Evolutionary conservation across 2,329 filamentous ascomycete genomes (phyloP).

Genomic region (Diaporthe ilicicola): DNA sequence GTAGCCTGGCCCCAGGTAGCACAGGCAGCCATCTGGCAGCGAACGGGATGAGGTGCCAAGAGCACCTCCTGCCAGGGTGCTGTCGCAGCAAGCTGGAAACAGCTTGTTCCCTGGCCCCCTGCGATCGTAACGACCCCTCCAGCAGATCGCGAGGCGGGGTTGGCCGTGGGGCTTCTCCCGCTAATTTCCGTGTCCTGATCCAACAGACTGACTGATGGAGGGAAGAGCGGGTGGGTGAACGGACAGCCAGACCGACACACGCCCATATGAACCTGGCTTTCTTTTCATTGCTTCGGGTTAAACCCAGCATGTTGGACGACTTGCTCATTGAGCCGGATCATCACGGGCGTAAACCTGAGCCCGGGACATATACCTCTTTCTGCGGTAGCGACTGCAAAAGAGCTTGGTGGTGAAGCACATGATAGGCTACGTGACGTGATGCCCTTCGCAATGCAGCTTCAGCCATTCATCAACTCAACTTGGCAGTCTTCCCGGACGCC

Average conservation of each 20-base stretch:
- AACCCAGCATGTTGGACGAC: neutral
- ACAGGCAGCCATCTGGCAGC: neutral
- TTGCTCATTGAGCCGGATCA: neutral
- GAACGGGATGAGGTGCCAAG: neutral
- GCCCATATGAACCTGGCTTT: neutral
- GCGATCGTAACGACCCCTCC: conserved; percentile 1
- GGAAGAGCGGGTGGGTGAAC: neutral
- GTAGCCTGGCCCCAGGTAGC: neutral
- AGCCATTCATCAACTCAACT: conserved; percentile 8
- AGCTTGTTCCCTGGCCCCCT: conserved; percentile 17
- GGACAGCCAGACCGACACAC: neutral
- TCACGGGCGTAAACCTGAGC: conserved; percentile 18
- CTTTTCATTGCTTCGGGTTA: neutral
- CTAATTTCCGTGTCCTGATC: neutral
- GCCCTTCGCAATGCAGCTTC: conserved; percentile 3
- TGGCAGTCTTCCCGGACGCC: conserved; percentile 9
- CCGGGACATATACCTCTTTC: conserved; percentile 5
- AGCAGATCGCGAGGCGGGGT: conserved; percentile 19
- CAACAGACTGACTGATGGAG: neutral
- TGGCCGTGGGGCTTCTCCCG: conserved; percentile 1
- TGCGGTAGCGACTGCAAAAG: conserved; percentile 4
- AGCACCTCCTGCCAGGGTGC: neutral
- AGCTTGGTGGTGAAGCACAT: neutral
- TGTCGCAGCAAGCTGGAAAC: neutral
- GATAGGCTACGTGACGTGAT: conserved; percentile 14